Evolutionary conservation across 176 grass and related monocot species (phyloP), one percentile per base, ranked within the genome.

Genomic region (Eleusine coracana): DNA sequence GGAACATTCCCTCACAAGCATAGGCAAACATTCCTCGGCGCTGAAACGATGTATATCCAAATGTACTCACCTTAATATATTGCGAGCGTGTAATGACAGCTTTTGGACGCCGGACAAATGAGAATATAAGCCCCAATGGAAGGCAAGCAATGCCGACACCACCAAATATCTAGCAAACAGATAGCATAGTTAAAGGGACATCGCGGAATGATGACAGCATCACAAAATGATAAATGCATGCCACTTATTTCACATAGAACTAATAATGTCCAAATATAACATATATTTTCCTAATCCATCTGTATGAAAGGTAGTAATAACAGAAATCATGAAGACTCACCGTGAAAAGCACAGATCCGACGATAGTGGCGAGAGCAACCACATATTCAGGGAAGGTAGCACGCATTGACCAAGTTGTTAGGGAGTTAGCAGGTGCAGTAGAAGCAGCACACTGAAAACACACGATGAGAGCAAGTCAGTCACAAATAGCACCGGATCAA

Each of bases 41-140:
- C 37, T 25, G 46, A 79, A 71, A 87, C 51, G 17, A 70, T 83
- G 59, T 48, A 59, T 31, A 55, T 68, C 27, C 74, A 18, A 88
- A 76, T 29, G 29, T 51, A 71, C 17, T 3, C 29, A 99, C 96
- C 96, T 99, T 99, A 83, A 99, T 99, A 87, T 99, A 99, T 69
- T 99, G 96, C 41, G 96, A 96, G 12, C 96, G 96, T 87, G 96
- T 99, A 83, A 99, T 99, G 41, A 99, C 96, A 90, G 96, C 96
- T 83, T 90, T 99, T 73, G 96, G 96, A 18, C 96, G 93, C 74
- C 93, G 89, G 65, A 92, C 78, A 89, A 96, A 99, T 71, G 96
- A 92, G 62, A 88, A 93, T 60, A 99, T 96, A 76, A 99, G 93
- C 20, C 93, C 69, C 90, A 99, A 81, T 54, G 96, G 96, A 80